phyloP scores from a whole-genome alignment of 164 flowering plant genomes.

The Umbellularia californica region DNA sequence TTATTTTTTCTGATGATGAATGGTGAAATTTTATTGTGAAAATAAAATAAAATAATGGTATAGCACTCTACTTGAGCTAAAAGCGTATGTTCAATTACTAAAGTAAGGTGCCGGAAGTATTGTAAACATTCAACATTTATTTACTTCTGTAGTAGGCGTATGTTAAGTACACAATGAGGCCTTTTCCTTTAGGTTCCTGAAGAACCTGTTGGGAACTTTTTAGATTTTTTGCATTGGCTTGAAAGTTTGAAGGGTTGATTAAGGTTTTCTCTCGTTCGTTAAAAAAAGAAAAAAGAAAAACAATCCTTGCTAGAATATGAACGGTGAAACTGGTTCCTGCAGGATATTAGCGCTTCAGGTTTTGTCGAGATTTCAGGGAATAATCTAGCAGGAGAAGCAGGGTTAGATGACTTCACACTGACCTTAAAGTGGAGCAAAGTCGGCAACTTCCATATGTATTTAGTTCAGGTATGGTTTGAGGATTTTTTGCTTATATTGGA shows the following conservation, averaged over 20 bases:
- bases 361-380: constrained; percentile 47
- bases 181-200: neutral
- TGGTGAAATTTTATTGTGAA: neutral
- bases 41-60: no score
- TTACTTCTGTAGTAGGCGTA: neutral
- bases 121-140: neutral
- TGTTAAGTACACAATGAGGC: neutral
- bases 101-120: no score
- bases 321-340: constrained; percentile 12
- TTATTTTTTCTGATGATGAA: neutral
- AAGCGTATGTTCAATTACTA: no score
- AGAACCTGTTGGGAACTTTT: neutral
- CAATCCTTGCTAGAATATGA: neutral
- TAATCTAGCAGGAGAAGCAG: constrained; percentile 57
- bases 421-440: constrained; percentile 76
- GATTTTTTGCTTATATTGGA: neutral
- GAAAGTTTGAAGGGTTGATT: no score
- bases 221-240: no score
- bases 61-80: neutral
- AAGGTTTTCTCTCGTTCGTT: no score
- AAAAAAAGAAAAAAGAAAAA: no score
- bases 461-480: constrained; percentile 56
- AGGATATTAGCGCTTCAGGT: constrained; percentile 61
- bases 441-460: constrained; percentile 65
- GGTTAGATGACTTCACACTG: constrained; percentile 60